phyloP scores from a whole-genome alignment of 257 asterid genomes.

The Mitragyna speciosa region DNA sequence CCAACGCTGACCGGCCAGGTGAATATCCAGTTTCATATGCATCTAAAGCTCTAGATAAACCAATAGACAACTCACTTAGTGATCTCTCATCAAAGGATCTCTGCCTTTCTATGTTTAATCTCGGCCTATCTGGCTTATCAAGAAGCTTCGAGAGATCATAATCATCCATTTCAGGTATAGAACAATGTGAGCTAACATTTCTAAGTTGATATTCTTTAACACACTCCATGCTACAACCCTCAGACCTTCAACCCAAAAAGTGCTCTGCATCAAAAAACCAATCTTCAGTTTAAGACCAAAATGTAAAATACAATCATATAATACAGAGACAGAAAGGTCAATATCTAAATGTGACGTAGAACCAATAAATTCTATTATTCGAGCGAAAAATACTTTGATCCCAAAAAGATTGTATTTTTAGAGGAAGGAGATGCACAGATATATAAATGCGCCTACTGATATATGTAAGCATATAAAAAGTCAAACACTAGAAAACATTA shows the following conservation, averaged over 20 bases:
- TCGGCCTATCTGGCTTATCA: conserved; percentile 62
- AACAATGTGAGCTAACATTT: conserved; percentile 59
- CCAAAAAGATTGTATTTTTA: neutral
- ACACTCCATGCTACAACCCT: conserved; percentile 36
- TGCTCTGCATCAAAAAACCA: conserved; percentile 24
- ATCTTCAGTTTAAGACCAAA: neutral
- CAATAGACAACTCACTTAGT: conserved; percentile 64
- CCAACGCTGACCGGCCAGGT: conserved; percentile 58
- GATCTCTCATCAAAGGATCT: conserved; percentile 80
- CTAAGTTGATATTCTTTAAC: conserved; percentile 41
- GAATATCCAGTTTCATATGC: conserved; percentile 51
- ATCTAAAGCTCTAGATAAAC: conserved; percentile 53
- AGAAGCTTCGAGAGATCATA: conserved; percentile 61
- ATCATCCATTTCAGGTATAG: conserved; percentile 64
- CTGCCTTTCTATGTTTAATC: conserved; percentile 60
- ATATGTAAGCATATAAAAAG: conserved; percentile 7
- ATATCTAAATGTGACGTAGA: neutral
- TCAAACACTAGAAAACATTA: conserved; percentile 16
- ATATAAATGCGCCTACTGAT: conserved; percentile 10
- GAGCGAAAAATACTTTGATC: neutral
- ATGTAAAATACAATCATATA: neutral
- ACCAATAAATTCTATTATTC: neutral
- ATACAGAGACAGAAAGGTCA: neutral
- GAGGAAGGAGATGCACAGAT: neutral
- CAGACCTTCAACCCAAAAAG: conserved; percentile 21